These are phyloP conservation scores for Trichosporon asahii DNA, from an alignment of 1,284 basidiomycete species.

Conservation along the genomic window DNA sequence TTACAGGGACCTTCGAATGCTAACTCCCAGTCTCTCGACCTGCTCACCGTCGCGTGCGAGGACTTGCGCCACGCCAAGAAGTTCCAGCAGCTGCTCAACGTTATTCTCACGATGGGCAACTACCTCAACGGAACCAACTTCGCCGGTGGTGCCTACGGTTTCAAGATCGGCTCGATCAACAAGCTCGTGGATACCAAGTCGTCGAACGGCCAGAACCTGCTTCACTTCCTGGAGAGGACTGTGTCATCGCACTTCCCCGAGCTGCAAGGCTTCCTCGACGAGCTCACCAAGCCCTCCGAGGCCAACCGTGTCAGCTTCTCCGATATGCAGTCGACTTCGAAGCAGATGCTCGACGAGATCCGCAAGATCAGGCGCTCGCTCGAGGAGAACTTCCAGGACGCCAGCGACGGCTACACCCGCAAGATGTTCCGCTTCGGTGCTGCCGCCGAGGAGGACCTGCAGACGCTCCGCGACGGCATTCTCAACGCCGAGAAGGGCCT, in stretches of 20 bases:
- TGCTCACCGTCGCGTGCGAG: constrained; percentile 73
- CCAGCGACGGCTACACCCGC: constrained; percentile 70
- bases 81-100: constrained; percentile 70
- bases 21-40: constrained; percentile 64
- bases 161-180: constrained; percentile 96
- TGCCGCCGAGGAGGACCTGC: constrained; percentile 67
- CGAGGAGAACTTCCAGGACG: constrained; percentile 68
- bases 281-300: constrained; percentile 83
- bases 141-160: constrained; percentile 96
- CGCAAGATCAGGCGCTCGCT: constrained; percentile 73
- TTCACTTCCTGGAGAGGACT: constrained; percentile 91
- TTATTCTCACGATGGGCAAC: constrained; percentile 93
- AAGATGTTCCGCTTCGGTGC: constrained; percentile 86
- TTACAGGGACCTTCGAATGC: not conserved
- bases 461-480: constrained; percentile 78
- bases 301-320: constrained; percentile 66
- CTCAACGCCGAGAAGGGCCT: constrained; percentile 76
- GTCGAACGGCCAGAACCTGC: constrained; percentile 81
- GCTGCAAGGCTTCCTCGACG: constrained; percentile 84
- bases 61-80: constrained; percentile 70
- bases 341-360: constrained; percentile 72
- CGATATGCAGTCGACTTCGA: constrained; percentile 46
- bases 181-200: constrained; percentile 99
- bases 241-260: constrained; percentile 82
- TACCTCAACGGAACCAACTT: constrained; percentile 97